Base-by-base conservation (phyloP, 306 rosid genomes). In the Vigna unguiculata region DNA sequence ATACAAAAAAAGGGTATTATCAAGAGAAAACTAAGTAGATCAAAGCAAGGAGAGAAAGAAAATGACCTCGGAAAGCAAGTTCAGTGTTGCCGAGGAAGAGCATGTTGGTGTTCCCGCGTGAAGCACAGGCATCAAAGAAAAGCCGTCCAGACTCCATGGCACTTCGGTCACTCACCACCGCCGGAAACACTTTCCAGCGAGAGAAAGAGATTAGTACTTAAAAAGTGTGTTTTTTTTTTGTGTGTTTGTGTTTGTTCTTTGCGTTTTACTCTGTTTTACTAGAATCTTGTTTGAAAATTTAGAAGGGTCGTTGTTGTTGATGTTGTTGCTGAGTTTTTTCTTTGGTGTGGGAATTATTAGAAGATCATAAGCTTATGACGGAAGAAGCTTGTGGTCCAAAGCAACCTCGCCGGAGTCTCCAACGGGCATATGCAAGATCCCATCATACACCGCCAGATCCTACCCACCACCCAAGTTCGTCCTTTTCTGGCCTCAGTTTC, bases 321-420 rank as follows among this genome's bases (percentile, higher is more conserved):
- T 34, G 4, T 36, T 4, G 3, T 28, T 28, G 32, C 32, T 28
- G 4, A 38, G 25, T 19, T 43, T 43, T 43, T 43, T 12, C 9
- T 17, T 8, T 71, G 12, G 11, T 6, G 6, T 46, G 15, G 6
- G 11, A 54, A 72, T 88, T 89, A 72, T 89, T 89, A 95, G 72
- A 92, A 92, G 86, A 95, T 90, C 97, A 92, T 92, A 40, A 95
- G 72, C 98, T 90, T 95, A 84, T 95, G 98, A 75, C 98, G 98
- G 96, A 95, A 95, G 89, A 95, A 95, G 70, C 98, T 95, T 2
- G 98, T 95, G 45, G 89, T 95, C 98, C 98, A 95, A 3, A 92
- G 97, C 41, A 95, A 85, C 89, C 97, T 90, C 76, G 97, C 97
- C 70, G 97, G 96, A 69, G 88, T 90, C 73, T 89, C 93, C 71